These are phyloP conservation scores for Pseudoscleropodium purum DNA, from an alignment of 225 moss, liverwort and hornwort genomes.

Conservation along the genomic window DNA sequence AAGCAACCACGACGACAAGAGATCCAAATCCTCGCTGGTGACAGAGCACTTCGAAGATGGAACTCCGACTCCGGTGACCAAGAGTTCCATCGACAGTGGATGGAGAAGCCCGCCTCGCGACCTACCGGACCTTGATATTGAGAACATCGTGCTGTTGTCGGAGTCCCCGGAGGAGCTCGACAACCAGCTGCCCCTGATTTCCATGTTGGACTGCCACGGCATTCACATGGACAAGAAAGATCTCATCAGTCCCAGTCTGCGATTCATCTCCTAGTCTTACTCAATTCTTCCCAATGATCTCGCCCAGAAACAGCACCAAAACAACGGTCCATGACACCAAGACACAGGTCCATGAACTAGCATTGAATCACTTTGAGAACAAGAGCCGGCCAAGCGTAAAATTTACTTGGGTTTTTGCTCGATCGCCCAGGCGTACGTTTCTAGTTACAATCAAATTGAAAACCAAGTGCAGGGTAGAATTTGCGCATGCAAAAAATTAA, in stretches of 20 bases:
- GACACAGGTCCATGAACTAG: not conserved
- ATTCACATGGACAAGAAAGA: constrained; percentile 20
- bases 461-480: not conserved
- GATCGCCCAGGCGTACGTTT: not conserved
- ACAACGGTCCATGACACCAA: not conserved
- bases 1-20: constrained; percentile 5
- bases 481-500: not conserved
- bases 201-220: constrained; percentile 15
- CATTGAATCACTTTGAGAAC: not conserved
- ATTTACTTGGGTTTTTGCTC: not conserved
- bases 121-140: constrained; percentile 12
- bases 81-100: not conserved
- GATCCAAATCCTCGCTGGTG: constrained; percentile 3
- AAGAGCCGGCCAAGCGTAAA: not conserved
- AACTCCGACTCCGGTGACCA: constrained; percentile 4
- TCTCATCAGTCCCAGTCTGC: constrained; percentile 14
- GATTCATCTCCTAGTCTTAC: not conserved
- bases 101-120: constrained; percentile 22
- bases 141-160: constrained; percentile 10
- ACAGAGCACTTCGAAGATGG: constrained; percentile 2
- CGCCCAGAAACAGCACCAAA: not conserved
- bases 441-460: not conserved
- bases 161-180: constrained; percentile 11
- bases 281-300: not conserved
- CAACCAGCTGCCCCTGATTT: constrained; percentile 2